A percentile compares a stretch with the other conserved stretches of the same genome.
These are phyloP conservation scores for Lanmaoa pseudosensibilis DNA, from an alignment of 768 basidiomycete species.

Conservation along the genomic window DNA sequence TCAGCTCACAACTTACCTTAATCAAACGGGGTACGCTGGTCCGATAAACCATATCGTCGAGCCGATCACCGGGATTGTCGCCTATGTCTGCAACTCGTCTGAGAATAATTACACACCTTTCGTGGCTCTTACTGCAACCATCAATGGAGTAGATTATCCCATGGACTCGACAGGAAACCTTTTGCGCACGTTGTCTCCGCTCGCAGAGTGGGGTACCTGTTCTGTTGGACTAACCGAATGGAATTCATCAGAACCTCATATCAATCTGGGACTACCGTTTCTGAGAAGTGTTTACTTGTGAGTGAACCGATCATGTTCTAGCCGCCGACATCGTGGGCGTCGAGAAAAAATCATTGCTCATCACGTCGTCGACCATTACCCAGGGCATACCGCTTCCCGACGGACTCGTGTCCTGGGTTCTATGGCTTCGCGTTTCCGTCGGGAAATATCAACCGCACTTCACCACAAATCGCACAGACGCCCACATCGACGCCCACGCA, in stretches of 20 bases:
- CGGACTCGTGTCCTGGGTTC: slow-evolving; percentile 26
- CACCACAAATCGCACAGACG: slow-evolving; percentile 19
- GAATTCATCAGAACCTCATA: neutral
- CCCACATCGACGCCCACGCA: slow-evolving; percentile 20
- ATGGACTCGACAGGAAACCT: slow-evolving; percentile 22
- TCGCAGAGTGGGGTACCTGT: slow-evolving; percentile 11
- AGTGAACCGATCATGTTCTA: neutral
- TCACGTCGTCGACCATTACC: neutral
- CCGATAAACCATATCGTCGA: slow-evolving; percentile 12
- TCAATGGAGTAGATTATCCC: slow-evolving; percentile 29
- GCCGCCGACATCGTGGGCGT: no score
- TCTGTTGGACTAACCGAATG: slow-evolving; percentile 5
- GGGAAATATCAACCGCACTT: slow-evolving; percentile 22
- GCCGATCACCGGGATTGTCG: neutral
- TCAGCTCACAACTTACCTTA: slow-evolving; percentile 4
- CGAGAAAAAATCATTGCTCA: neutral
- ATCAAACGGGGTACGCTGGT: slow-evolving; percentile 10
- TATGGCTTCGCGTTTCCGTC: slow-evolving; percentile 31
- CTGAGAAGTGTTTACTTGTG: slow-evolving; percentile 20
- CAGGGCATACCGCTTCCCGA: slow-evolving; percentile 32
- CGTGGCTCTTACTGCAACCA: slow-evolving; percentile 20
- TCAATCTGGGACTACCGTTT: slow-evolving; percentile 16
- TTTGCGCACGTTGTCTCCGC: slow-evolving; percentile 7
- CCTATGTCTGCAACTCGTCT: slow-evolving; percentile 22
- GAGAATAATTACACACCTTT: slow-evolving; percentile 7